A percentile compares a stretch with the other conserved stretches of the same genome.
Conservation (phyloP, 441 rosid genomes). For the Corymbia calophylla region DNA sequence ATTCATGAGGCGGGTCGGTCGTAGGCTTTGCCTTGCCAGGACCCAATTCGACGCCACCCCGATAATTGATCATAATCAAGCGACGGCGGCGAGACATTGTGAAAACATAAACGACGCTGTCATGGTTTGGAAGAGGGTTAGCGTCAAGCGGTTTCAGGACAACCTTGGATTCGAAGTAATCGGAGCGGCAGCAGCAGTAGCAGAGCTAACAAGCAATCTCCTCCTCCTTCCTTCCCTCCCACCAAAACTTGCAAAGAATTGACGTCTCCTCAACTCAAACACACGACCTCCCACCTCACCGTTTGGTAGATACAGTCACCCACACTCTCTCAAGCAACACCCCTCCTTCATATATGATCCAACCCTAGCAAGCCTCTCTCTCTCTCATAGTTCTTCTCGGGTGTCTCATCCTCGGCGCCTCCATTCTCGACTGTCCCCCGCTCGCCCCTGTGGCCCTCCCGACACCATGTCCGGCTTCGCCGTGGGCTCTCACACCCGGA, state of each 20-base stretch:
- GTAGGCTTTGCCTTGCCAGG: not conserved
- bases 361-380: not conserved
- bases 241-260: not conserved
- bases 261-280: conserved; percentile 61
- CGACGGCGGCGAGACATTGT: not conserved
- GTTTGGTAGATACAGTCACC: conserved; percentile 47
- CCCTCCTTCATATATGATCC: not conserved
- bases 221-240: not conserved
- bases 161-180: not conserved
- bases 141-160: not conserved
- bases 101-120: not conserved
- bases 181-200: not conserved
- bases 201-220: not conserved
- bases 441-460: conserved; percentile 21
- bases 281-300: conserved; percentile 79
- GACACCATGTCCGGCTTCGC: conserved; percentile 46
- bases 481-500: conserved; percentile 21
- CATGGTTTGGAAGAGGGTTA: conserved; percentile 2
- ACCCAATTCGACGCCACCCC: not conserved
- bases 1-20: not conserved
- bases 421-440: not conserved
- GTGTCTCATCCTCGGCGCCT: conserved; percentile 4
- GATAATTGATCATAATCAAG: not conserved
- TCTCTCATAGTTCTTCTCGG: not conserved
- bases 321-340: not conserved